Evolutionary conservation across 805 yeast species (phyloP), one percentile per base, ranked within the genome.

Genomic region (Yamadazyma ubonensis): DNA sequence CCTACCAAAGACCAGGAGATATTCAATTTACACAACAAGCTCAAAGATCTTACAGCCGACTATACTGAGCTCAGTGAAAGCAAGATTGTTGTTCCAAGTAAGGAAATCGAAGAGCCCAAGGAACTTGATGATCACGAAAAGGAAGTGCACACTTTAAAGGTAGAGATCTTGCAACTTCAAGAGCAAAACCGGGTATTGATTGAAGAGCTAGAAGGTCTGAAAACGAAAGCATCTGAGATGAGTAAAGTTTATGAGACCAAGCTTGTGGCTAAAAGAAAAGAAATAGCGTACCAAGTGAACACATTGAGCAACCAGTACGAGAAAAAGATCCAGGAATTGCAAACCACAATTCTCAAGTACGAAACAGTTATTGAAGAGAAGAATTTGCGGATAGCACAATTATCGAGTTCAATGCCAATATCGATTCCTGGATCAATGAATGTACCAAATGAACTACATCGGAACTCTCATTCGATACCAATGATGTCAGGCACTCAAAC

Each of bases 331-430:
- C 63, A 61, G 39, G 71, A 68, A 31, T 49, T 68, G 15, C 45
- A 52, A 10, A 45, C 55, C 12, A 50, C 57, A 5, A 45, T 67
- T 2, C 41, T 55, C 9, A 61, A 54, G 48, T 67, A 57, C 43
- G 75, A 69, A 45, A 46, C 52, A 1, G 41, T 63, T 15, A 40
- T 69, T 3, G 72, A 67, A 33, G 71, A 67, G 36, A 65, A 65
- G 43, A 61, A 67, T 39, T 42, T 58, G 2, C 48, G 51, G 28
- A 63, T 68, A 6, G 46, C 61, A 19, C 72, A 66, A 40, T 43
- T 67, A 14, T 54, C 65, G 1, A 54, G 66, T 1, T 57, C 73
- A 1, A 57, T 52, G 38, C 73, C 73, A 3, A 65, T 68, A n/a
- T 54, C 58, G 5, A 67, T 66, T 21, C 69, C 69, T 2, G 52